Evolutionary conservation across 176 grass and related monocot genomes (phyloP), one percentile per base, ranked within the genome.

Genomic region (Paspalum vaginatum): DNA sequence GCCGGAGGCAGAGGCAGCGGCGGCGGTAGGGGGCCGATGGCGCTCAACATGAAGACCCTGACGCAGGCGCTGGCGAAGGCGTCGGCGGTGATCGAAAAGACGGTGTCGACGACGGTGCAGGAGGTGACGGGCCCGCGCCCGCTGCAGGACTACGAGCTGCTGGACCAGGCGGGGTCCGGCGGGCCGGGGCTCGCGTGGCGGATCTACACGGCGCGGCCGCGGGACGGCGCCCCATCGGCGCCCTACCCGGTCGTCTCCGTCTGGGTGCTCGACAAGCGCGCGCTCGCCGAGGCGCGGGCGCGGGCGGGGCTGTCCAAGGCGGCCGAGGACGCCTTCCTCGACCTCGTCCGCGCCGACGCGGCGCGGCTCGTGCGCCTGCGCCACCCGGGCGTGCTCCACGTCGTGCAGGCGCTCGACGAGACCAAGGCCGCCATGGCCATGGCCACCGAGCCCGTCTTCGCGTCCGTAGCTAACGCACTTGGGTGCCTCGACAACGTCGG

Each of bases 41-140:
- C 97, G 79, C 87, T 99, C 56, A 99, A 99, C 79, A 94, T 99
- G 86, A 94, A 93, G 87, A 91, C 88, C 11, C 39, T 96, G 24
- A 95, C 93, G 46, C 97, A 99, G 84, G 97, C 93, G 72, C 76
- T 99, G 75, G 97, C 97, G 26, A 99, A 99, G 87, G 89, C 97
- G 61, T 91, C 92, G 65, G 97, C 97, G 62, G 97, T 90, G 65
- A 99, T 99, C 81, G 97, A 99, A 83, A 99, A 96, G 80, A 99
- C 84, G 75, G 97, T 99, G 18, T 86, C 91, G 57, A 99, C 88
- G 51, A 99, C 97, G 68, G 97, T 99, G 67, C 97, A 99, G 83
- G 97, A 99, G 84, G 97, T 99, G 67, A 99, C 97, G 25, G 97
- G 97, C 49, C 97, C 97, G 61, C 93, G 97, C n/a, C 93, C 97